Evolutionary conservation across 148 eudicot species (phyloP), one percentile per base, ranked within the genome.

Genomic region (Oxyria digyna): DNA sequence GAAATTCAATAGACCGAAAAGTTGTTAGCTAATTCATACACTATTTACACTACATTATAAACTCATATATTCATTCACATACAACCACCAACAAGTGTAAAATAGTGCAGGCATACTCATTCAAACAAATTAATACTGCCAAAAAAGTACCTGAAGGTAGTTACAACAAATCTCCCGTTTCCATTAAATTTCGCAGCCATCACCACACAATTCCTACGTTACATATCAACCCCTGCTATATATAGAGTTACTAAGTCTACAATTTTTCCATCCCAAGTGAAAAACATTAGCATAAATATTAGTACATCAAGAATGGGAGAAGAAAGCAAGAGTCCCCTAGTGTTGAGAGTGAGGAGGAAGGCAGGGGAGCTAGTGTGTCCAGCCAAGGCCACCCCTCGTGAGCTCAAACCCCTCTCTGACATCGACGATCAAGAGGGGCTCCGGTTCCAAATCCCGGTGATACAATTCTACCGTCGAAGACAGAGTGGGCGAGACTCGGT

Each of bases 371-470:
- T 69, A 20, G 63, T 69, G 62, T 24, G 14, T 6, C 72, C 73
- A 26, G 41, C 79, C 67, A 27, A 62, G 67, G 33, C 67, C 50
- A 77, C 80, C 9, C 80, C 80, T 0, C 43, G 45, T 18, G 80
- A 73, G 46, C 35, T 50, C 11, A 77, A 77, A 14, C 54, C 38
- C 2, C 70, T 77, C 42, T 77, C 80, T 4, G 80, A 77, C 69
- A 77, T 77, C 40, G 80, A 77, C 17, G 73, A 73, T 41, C 80
- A 77, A 48, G 76, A 77, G 42, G 73, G 76, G 1, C 66, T 77
- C 15, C 67, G 71, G 8, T 77, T 73, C 48, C 73, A 68, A 3
- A 49, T 73, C 40, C 76, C 80, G 0, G 52, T 63, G 11, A 69
- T 73, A 6, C 65, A 42, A 17, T 73, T 73, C 54, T 77, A 72